phyloP scores from a whole-genome alignment of 768 basidiomycete species.

The Amylocystis lapponica region DNA sequence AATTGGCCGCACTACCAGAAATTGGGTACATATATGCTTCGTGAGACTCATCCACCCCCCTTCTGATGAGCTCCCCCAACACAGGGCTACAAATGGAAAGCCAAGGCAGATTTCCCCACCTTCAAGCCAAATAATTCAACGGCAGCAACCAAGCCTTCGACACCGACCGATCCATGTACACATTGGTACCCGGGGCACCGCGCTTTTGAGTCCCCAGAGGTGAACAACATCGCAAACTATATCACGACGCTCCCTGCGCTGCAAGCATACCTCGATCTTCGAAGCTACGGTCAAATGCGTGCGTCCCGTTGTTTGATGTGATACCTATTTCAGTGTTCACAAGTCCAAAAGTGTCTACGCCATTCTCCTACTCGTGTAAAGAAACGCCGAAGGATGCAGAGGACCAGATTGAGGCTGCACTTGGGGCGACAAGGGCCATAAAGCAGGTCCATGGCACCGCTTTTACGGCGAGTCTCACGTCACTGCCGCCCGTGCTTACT shows the following conservation, averaged over 20 bases:
- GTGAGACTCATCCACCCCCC: not conserved
- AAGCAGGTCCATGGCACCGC: constrained; percentile 46
- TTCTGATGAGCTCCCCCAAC: not conserved
- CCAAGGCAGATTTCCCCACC: constrained; percentile 23
- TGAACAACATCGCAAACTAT: constrained; percentile 68
- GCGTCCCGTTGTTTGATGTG: constrained; percentile 23
- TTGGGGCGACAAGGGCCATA: constrained; percentile 58
- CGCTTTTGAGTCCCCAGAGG: constrained; percentile 74
- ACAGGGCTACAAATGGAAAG: constrained; percentile 73
- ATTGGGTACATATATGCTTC: constrained; percentile 42
- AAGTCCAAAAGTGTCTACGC: constrained; percentile 55
- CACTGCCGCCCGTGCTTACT: constrained; percentile 1
- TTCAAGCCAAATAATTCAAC: too few relatives aligned
- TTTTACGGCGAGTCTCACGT: constrained; percentile 45
- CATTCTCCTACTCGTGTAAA: constrained; percentile 69
- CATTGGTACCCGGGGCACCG: constrained; percentile 72
- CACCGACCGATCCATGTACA: constrained; percentile 52
- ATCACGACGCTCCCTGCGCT: constrained; percentile 47
- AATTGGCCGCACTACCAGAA: too few relatives aligned
- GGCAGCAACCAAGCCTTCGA: constrained; percentile 6
- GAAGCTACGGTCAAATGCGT: constrained; percentile 85
- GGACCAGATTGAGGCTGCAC: constrained; percentile 66
- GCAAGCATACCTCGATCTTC: constrained; percentile 64
- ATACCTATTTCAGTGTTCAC: not conserved
- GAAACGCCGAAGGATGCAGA: constrained; percentile 63